Percentiles rank a stretch among this genome's conserved stretches.
Evolutionary conservation across 352 stramenopile genomes (phyloP).

Genomic region (Globisporangium canariense): DNA sequence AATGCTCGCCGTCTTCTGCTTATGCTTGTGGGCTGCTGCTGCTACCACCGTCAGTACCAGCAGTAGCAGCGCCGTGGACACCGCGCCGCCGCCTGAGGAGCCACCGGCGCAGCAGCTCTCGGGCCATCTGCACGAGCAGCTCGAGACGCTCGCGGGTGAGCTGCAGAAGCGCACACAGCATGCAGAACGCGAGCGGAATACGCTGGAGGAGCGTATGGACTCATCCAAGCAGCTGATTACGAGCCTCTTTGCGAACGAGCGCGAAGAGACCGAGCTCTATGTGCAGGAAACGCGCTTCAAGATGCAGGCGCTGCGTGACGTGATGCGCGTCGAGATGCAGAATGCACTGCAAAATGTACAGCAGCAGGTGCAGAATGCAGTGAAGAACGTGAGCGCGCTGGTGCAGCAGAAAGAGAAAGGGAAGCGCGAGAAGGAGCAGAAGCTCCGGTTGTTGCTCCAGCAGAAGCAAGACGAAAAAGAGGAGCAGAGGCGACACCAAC

Average conservation of each 20-base stretch:
- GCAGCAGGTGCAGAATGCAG: conserved; percentile 12
- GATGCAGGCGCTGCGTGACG: conserved; percentile 24
- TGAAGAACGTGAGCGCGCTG: conserved; percentile 15
- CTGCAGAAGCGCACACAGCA: conserved; percentile 17
- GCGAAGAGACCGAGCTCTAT: conserved; percentile 19
- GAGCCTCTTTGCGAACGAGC: conserved; percentile 20
- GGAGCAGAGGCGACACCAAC: background rate
- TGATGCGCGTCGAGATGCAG: conserved; percentile 27
- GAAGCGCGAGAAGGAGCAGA: conserved; percentile 9
- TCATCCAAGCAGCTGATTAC: conserved; percentile 16
- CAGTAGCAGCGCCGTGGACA: background rate
- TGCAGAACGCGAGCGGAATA: conserved; percentile 11
- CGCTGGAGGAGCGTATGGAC: conserved; percentile 16
- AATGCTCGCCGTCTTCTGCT: background rate
- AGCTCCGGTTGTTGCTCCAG: background rate
- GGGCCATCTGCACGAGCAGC: conserved; percentile 6
- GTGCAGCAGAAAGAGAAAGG: background rate
- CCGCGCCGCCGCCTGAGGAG: background rate
- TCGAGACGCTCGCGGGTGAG: conserved; percentile 22
- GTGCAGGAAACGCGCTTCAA: conserved; percentile 21
- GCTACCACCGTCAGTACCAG: background rate
- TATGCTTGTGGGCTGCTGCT: background rate
- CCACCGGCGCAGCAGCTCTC: background rate
- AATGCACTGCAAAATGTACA: conserved; percentile 14
- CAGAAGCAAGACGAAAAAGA: background rate